A percentile compares a stretch with the other conserved stretches of the same genome.
Conservation (phyloP, 768 basidiomycete genomes). For the Leccinum subtestaceum region DNA sequence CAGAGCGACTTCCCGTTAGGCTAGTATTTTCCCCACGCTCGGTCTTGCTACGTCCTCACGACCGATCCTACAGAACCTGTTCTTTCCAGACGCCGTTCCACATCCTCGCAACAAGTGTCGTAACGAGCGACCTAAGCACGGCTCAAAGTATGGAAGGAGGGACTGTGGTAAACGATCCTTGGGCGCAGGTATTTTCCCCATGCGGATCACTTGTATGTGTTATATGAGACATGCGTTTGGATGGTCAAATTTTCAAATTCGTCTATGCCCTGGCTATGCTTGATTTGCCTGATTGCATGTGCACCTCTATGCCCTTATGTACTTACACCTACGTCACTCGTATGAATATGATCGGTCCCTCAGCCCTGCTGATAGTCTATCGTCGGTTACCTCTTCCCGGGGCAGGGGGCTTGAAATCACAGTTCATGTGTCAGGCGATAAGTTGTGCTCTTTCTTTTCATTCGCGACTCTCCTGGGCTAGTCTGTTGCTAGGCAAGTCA, state of each 20-base stretch:
- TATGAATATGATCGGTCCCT: background rate
- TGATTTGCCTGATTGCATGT: background rate
- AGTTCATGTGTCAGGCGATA: background rate
- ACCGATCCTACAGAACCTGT: constrained; percentile 21
- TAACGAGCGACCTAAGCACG: constrained; percentile 73
- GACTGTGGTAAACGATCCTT: constrained; percentile 18
- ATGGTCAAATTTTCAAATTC: constrained; percentile 7
- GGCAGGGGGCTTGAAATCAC: background rate
- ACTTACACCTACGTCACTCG: background rate
- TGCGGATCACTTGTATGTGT: constrained; percentile 8
- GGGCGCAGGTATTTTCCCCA: constrained; percentile 10
- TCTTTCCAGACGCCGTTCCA: constrained; percentile 49
- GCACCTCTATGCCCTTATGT: background rate
- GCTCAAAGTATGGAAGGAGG: constrained; percentile 62
- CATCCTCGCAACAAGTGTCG: constrained; percentile 72
- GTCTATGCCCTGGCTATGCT: background rate
- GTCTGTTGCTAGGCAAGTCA: background rate
- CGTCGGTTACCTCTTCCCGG: background rate
- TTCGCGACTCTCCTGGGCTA: background rate
- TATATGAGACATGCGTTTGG: constrained; percentile 14
- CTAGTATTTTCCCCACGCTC: constrained; percentile 17
- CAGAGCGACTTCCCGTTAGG: constrained; percentile 56
- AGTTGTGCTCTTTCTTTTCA: background rate
- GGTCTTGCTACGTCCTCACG: constrained; percentile 6
- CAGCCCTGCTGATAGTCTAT: background rate